Evolutionary conservation across 768 basidiomycete genomes (phyloP), one percentile per base, ranked within the genome.

Genomic region (Kwoniella sp.): DNA sequence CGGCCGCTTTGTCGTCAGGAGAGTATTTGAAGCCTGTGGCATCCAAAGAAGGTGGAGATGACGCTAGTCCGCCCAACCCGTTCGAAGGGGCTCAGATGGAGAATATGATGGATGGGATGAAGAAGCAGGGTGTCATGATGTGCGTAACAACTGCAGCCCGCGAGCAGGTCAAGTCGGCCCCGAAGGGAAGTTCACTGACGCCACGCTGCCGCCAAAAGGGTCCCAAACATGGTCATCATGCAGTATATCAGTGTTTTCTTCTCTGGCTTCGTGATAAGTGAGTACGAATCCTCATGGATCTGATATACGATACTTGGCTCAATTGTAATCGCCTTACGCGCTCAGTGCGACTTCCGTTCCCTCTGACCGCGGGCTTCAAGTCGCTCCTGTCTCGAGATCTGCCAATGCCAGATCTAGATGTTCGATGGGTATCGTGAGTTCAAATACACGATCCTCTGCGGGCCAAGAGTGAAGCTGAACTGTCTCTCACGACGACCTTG

Each of bases 191-290:
- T 23, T 9, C 29, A 45, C 61, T 73, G 62, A 68, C 61, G 30
- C 26, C 23, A 9, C 26, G 30, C 55, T 29, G 11, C 9, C 34
- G 29, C 28, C 23, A 23, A 26, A 31, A 80, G 77, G 79, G 75
- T 82, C 3, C 81, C 81, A 1, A 82, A 98, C 82, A 97, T 97
- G 90, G 85, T 96, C 66, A 92, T 98, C 72, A 98, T 98, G 95
- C 94, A 93, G 57, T 98, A 95, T 91, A 97, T 99, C 82, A 97
- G 93, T 81, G 93, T 94, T 81, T 99, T 99, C 87, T 99, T 98
- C 83, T 90, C 95, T 75, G 96, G 96, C 29, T 97, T 98, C 79
- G 91, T 99, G 64, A 85, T 97, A 63, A 97, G 95, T 98, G 79
- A 81, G 94, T 87, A 51, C 0, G 30, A 60, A 30, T 8, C 25